Percentiles rank a stretch among this genome's conserved stretches.
Evolutionary conservation across 208 protist genomes (phyloP).

Genomic region (Porcisia hertigi): DNA sequence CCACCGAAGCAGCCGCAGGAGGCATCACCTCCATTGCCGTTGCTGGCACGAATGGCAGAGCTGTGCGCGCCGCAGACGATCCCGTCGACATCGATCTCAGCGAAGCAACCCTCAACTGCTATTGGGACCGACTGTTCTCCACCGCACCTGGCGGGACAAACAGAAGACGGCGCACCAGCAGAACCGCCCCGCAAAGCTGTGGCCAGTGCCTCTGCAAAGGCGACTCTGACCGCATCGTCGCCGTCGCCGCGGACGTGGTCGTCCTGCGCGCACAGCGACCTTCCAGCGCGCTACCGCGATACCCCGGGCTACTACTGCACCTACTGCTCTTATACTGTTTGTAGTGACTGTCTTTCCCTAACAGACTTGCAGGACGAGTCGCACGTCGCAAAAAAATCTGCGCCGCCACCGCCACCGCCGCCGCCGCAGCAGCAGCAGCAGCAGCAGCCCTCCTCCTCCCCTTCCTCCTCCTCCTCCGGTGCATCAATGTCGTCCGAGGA

Average conservation of each 20-base stretch:
- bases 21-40: background rate
- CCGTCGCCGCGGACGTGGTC: constrained; percentile 28
- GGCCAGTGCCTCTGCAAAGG: background rate
- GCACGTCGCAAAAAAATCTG: background rate
- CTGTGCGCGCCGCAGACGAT: background rate
- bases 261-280: constrained; percentile 48
- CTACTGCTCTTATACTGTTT: constrained; percentile 86
- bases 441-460: too few species aligned
- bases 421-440: too few species aligned
- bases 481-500: background rate
- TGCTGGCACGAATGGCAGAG: background rate
- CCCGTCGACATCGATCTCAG: background rate
- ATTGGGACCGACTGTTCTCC: background rate
- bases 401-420: too few species aligned
- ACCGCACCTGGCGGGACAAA: background rate
- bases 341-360: constrained; percentile 45
- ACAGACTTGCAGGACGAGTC: background rate
- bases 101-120: background rate
- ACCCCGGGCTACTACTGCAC: constrained; percentile 69
- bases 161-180: background rate
- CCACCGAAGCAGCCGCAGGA: background rate
- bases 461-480: background rate
- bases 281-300: constrained; percentile 62
- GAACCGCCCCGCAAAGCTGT: background rate
- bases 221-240: background rate